Conservation (phyloP, 2,329 filamentous ascomycete genomes). For the Epicoccum sorghinum region DNA sequence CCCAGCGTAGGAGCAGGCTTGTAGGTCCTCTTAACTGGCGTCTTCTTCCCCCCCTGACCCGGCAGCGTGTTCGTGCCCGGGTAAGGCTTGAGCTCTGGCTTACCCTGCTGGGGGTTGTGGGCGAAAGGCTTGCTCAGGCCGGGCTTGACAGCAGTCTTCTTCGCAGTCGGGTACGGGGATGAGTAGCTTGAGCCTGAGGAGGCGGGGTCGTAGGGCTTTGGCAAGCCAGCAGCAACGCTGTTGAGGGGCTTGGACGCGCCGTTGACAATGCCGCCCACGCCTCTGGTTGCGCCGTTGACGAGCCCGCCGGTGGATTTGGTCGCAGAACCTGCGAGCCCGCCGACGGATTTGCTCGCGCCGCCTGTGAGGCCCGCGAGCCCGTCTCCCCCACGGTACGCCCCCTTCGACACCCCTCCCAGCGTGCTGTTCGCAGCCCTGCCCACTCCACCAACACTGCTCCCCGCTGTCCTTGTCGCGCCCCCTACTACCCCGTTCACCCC, state of each 20-base stretch:
- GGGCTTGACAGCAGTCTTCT: constrained; percentile 37
- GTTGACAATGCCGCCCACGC: constrained; percentile 11
- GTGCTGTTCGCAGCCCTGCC: constrained; percentile 1
- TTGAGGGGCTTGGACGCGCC: constrained; percentile 10
- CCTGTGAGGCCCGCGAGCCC: constrained; percentile 8
- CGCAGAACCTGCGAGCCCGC: neutral
- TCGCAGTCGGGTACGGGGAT: constrained; percentile 20
- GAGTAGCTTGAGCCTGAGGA: constrained; percentile 14
- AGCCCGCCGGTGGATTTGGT: neutral
- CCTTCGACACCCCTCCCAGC: constrained; percentile 22
- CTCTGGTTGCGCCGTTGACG: constrained; percentile 17
- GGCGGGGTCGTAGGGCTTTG: constrained; percentile 23
- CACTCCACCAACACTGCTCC: constrained; percentile 7
- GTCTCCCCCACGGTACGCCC: constrained; percentile 9
- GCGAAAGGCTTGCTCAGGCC: constrained; percentile 37
- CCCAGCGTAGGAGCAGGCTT: constrained; percentile 35
- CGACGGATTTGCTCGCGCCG: constrained; percentile 11
- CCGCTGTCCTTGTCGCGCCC: neutral
- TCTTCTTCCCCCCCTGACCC: constrained; percentile 30
- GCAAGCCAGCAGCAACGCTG: constrained; percentile 11
- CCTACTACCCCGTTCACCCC: constrained; percentile 7
- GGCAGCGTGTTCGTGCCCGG: constrained; percentile 41
- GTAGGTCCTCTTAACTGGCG: constrained; percentile 34
- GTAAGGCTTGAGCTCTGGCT: constrained; percentile 27
- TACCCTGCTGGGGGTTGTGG: constrained; percentile 18